A percentile compares a stretch with the other conserved stretches of the same genome.
Conservation (phyloP, 2,329 filamentous ascomycete genomes). For the Trichoderma oligosporum region DNA sequence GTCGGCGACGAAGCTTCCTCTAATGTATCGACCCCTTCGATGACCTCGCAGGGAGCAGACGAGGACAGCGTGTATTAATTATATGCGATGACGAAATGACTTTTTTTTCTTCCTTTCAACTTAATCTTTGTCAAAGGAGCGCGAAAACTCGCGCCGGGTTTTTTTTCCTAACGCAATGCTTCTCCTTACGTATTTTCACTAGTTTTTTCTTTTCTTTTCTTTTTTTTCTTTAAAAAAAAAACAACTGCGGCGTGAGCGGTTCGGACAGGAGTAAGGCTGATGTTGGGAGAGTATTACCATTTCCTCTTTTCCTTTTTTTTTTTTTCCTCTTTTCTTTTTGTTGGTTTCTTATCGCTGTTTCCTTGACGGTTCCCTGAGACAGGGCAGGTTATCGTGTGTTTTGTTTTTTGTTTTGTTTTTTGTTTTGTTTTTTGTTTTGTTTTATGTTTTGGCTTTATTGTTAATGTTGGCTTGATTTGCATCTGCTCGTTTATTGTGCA, state of each 20-base stretch:
- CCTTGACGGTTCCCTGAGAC: conserved; percentile 36
- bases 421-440: conserved; percentile 20
- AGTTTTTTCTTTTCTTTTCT: conserved; percentile 31
- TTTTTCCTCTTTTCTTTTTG: conserved; percentile 22
- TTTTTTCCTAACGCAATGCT: conserved; percentile 31
- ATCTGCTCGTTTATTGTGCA: conserved; percentile 20
- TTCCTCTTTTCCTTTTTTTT: not conserved
- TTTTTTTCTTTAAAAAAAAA: too few relatives aligned
- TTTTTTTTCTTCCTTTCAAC: conserved; percentile 28
- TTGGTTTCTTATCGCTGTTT: conserved; percentile 27
- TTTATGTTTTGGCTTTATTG: conserved; percentile 17
- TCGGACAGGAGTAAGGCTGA: conserved; percentile 30
- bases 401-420: conserved; percentile 22
- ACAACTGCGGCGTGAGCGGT: conserved; percentile 14
- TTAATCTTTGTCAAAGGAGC: conserved; percentile 25
- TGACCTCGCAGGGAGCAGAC: conserved; percentile 67
- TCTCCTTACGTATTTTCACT: conserved; percentile 16
- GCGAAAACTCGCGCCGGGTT: conserved; percentile 4
- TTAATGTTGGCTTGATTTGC: conserved; percentile 18
- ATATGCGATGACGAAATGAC: conserved; percentile 49
- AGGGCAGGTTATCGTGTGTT: conserved; percentile 34
- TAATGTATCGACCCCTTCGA: conserved; percentile 66
- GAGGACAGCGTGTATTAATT: conserved; percentile 69
- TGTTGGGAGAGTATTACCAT: conserved; percentile 26
- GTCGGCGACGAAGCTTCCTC: conserved; percentile 77